Evolutionary conservation across 441 rosid species (phyloP).

Genomic region (Manihot esculenta): DNA sequence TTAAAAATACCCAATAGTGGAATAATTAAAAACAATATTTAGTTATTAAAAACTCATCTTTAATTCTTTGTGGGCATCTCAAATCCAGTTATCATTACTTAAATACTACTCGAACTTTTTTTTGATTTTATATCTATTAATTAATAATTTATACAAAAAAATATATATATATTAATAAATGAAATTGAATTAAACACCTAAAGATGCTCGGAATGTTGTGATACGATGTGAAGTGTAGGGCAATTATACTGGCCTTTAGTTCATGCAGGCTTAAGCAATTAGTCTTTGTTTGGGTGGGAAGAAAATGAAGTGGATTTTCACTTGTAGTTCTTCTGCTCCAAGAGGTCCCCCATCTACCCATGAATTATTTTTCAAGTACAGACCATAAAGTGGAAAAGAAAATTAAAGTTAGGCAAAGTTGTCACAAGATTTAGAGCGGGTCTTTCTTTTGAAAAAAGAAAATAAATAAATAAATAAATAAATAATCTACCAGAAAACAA

Average conservation of each 20-base stretch:
- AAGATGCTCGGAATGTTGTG: too few species aligned
- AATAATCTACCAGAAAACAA: conserved; percentile 17
- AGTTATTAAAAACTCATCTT: too few species aligned
- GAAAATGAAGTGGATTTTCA: neutral
- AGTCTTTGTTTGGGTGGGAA: neutral
- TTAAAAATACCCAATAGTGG: too few species aligned
- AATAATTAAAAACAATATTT: too few species aligned
- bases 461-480: conserved; percentile 4
- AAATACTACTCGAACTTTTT: too few species aligned
- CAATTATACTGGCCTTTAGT: neutral
- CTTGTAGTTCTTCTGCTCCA: conserved; percentile 7
- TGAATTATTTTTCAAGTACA: conserved; percentile 24
- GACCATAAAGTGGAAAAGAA: conserved; percentile 35
- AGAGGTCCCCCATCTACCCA: conserved; percentile 30
- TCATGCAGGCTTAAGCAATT: neutral
- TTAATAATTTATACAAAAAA: too few species aligned
- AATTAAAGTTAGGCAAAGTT: conserved; percentile 31
- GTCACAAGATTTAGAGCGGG: conserved; percentile 68
- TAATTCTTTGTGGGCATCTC: too few species aligned
- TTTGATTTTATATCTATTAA: too few species aligned
- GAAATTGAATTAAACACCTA: too few species aligned
- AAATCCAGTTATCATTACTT: too few species aligned
- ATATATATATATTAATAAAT: too few species aligned
- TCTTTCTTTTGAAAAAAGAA: conserved; percentile 47
- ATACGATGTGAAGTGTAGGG: too few species aligned